Conservation (phyloP, 805 yeast genomes). For the Nakazawaea populi region DNA sequence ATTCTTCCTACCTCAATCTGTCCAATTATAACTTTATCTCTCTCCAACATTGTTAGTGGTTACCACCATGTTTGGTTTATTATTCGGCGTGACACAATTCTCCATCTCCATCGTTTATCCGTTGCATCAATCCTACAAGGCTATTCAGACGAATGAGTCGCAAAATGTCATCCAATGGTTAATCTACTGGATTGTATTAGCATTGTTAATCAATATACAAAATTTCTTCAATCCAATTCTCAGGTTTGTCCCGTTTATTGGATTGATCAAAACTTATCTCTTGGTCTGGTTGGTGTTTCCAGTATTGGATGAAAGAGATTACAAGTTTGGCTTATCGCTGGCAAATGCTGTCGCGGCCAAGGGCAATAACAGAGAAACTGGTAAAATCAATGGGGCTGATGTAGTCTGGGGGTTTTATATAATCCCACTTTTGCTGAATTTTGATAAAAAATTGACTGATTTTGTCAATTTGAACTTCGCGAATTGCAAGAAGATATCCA, state of each 20-base stretch:
- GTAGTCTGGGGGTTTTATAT: constrained; percentile 30
- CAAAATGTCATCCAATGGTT: constrained; percentile 30
- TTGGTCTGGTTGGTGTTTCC: constrained; percentile 48
- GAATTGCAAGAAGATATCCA: constrained; percentile 7
- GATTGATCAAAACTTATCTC: constrained; percentile 37
- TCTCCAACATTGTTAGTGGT: too few relatives aligned
- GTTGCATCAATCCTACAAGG: constrained; percentile 26
- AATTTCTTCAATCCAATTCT: constrained; percentile 28
- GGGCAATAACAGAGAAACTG: not conserved
- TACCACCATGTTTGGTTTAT: constrained; percentile 24
- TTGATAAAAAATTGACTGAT: constrained; percentile 29
- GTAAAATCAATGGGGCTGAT: constrained; percentile 29
- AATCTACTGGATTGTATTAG: constrained; percentile 63
- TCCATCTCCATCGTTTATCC: constrained; percentile 35
- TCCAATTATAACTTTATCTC: too few relatives aligned
- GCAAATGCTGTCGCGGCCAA: not conserved
- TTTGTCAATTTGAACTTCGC: constrained; percentile 11
- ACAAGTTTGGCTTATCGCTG: constrained; percentile 1
- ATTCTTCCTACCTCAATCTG: too few relatives aligned
- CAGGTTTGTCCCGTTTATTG: constrained; percentile 46
- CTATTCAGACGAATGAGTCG: constrained; percentile 14
- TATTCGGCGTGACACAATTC: constrained; percentile 27
- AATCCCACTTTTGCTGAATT: constrained; percentile 29
- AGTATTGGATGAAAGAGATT: constrained; percentile 13
- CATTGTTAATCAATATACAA: constrained; percentile 25